These are phyloP conservation scores for Fraxinus excelsior DNA, from an alignment of 257 asterid species.

Conservation along the genomic window DNA sequence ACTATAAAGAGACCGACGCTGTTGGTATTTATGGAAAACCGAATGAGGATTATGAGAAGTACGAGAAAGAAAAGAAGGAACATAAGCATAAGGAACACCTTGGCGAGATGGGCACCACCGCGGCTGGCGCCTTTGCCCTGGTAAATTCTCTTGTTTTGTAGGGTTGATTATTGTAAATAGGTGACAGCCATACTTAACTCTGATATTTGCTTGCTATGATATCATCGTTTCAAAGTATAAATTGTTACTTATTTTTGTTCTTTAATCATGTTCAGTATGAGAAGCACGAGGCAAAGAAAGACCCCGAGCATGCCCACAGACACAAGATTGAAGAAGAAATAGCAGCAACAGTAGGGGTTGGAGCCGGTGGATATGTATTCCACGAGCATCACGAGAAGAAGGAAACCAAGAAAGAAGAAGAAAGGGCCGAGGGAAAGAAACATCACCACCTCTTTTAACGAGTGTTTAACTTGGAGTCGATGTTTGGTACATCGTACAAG, in stretches of 20 bases:
- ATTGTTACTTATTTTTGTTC: background rate
- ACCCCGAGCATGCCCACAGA: constrained; percentile 57
- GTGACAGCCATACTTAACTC: too few species aligned
- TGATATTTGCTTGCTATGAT: too few species aligned
- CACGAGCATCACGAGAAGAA: constrained; percentile 82
- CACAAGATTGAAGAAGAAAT: constrained; percentile 68
- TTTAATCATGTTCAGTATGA: constrained; percentile 49
- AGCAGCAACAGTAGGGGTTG: constrained; percentile 52
- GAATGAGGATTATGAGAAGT: constrained; percentile 3
- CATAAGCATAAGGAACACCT: constrained; percentile 59
- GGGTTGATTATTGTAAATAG: background rate
- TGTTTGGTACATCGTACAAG: background rate
- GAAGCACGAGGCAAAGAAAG: constrained; percentile 70
- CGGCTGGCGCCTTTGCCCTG: constrained; percentile 69
- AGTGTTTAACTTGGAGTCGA: background rate
- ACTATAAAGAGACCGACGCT: background rate
- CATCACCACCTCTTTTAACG: constrained; percentile 52
- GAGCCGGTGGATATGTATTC: constrained; percentile 64
- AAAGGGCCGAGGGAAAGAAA: constrained; percentile 54
- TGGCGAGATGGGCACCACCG: constrained; percentile 53
- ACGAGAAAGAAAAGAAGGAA: constrained; percentile 57
- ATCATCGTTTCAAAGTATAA: too few species aligned
- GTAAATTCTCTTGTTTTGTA: constrained; percentile 30
- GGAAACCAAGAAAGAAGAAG: constrained; percentile 51
- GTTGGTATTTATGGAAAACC: background rate